Conservation (phyloP, 2,329 filamentous ascomycete species). For the Claviceps sp. region DNA sequence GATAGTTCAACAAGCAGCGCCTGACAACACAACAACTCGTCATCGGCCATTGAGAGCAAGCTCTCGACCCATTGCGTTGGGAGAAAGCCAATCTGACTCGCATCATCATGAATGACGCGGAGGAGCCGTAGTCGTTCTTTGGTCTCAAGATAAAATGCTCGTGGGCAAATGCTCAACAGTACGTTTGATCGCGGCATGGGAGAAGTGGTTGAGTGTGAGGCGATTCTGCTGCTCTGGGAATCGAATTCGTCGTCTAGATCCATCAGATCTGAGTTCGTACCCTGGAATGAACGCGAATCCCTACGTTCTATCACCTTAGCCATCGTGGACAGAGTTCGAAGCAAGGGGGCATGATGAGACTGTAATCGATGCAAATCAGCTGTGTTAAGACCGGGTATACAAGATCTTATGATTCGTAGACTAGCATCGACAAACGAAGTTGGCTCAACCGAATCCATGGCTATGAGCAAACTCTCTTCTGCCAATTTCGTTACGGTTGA, state of each 20-base stretch:
- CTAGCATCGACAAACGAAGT: slow-evolving; percentile 31
- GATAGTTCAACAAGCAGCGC: slow-evolving; percentile 38
- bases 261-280: slow-evolving; percentile 40
- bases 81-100: slow-evolving; percentile 33
- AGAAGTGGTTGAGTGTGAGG: slow-evolving; percentile 20
- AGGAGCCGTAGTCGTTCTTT: slow-evolving; percentile 32
- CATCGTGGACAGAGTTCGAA: slow-evolving; percentile 29
- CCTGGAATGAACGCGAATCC: slow-evolving; percentile 13
- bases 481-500: slow-evolving; percentile 26
- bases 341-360: slow-evolving; percentile 25
- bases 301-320: slow-evolving; percentile 15
- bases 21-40: slow-evolving; percentile 40
- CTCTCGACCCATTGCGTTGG: slow-evolving; percentile 36
- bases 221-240: slow-evolving; percentile 40
- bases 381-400: slow-evolving; percentile 31
- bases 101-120: slow-evolving; percentile 27
- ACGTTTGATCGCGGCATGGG: slow-evolving; percentile 34
- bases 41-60: slow-evolving; percentile 34
- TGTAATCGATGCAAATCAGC: slow-evolving; percentile 24
- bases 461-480: slow-evolving; percentile 26
- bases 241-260: slow-evolving; percentile 55
- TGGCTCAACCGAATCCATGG: slow-evolving; percentile 32
- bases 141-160: slow-evolving; percentile 36
- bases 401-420: slow-evolving; percentile 29
- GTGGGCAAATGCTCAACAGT: slow-evolving; percentile 26